These are phyloP conservation scores for Dryas octopetala DNA, from an alignment of 306 rosid genomes.

Conservation along the genomic window DNA sequence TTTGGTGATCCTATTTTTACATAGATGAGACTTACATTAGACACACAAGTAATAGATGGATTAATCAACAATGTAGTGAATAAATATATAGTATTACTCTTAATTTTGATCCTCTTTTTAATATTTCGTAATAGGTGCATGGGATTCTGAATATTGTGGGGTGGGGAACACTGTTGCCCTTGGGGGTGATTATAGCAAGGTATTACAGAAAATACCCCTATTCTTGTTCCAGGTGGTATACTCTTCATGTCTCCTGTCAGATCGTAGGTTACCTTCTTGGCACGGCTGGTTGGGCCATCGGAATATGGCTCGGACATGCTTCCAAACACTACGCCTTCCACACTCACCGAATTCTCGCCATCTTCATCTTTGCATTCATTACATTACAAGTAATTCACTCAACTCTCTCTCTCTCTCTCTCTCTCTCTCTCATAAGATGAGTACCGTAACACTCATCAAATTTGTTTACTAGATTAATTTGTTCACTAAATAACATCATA, in stretches of 20 bases:
- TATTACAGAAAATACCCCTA: constrained; percentile 51
- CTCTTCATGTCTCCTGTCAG: constrained; percentile 46
- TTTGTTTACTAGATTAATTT: too few species aligned
- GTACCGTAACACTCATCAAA: background rate
- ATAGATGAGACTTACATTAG: too few species aligned
- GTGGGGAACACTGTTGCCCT: constrained; percentile 73
- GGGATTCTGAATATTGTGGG: constrained; percentile 79
- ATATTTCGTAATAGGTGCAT: constrained; percentile 47
- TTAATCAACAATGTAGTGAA: too few species aligned
- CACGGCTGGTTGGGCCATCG: constrained; percentile 58
- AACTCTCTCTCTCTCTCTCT: background rate
- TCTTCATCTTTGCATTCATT: constrained; percentile 58
- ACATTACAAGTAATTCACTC: constrained; percentile 52
- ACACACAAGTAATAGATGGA: too few species aligned
- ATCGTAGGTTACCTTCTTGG: constrained; percentile 52
- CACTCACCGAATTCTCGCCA: constrained; percentile 52
- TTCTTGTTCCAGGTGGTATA: background rate
- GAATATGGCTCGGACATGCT: constrained; percentile 66
- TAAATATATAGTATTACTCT: background rate
- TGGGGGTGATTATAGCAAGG: constrained; percentile 66
- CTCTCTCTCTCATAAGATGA: background rate
- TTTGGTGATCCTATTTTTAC: too few species aligned
- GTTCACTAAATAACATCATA: too few species aligned
- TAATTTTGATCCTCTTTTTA: too few species aligned
- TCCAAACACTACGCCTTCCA: constrained; percentile 54